phyloP scores from a whole-genome alignment of 2,329 filamentous ascomycete species.

The Sphaerulina populicola region DNA sequence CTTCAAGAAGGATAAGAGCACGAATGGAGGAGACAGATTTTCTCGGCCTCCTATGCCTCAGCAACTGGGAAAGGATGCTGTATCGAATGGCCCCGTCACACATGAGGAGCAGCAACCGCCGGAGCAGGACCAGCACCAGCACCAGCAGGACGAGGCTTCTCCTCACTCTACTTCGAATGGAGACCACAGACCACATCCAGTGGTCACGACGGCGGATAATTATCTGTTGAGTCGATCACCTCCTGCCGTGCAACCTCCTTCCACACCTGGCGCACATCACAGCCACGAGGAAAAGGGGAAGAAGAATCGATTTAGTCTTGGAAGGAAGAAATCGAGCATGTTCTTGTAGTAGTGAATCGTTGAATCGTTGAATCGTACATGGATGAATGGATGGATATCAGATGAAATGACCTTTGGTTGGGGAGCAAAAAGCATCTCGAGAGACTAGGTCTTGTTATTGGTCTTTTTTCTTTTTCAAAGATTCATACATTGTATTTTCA shows the following conservation, averaged over 20 bases:
- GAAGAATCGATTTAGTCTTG: slow-evolving; percentile 59
- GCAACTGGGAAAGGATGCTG: not conserved
- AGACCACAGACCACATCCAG: slow-evolving; percentile 3
- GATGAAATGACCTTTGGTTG: too few species aligned
- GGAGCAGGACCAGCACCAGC: not conserved
- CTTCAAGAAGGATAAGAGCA: slow-evolving; percentile 6
- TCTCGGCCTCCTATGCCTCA: not conserved
- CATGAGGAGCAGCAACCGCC: not conserved
- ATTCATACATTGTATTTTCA: too few species aligned
- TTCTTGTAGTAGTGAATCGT: not conserved
- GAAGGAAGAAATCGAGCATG: slow-evolving; percentile 58
- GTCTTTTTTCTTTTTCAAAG: too few species aligned
- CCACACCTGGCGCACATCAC: too few species aligned
- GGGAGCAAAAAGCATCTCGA: too few species aligned
- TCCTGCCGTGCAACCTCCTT: slow-evolving; percentile 19
- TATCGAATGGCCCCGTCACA: not conserved
- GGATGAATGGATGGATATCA: too few species aligned
- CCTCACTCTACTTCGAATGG: not conserved
- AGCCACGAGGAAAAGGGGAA: slow-evolving; percentile 36
- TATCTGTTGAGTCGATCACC: not conserved
- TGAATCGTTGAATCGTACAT: too few species aligned
- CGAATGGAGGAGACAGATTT: not conserved
- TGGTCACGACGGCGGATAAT: not conserved
- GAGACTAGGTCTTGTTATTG: too few species aligned
- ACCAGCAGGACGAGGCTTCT: not conserved